Percentiles rank a stretch among this genome's conserved stretches.
phyloP scores from a whole-genome alignment of 1,139 yeast species.

The Yamadazyma diddensiae region DNA sequence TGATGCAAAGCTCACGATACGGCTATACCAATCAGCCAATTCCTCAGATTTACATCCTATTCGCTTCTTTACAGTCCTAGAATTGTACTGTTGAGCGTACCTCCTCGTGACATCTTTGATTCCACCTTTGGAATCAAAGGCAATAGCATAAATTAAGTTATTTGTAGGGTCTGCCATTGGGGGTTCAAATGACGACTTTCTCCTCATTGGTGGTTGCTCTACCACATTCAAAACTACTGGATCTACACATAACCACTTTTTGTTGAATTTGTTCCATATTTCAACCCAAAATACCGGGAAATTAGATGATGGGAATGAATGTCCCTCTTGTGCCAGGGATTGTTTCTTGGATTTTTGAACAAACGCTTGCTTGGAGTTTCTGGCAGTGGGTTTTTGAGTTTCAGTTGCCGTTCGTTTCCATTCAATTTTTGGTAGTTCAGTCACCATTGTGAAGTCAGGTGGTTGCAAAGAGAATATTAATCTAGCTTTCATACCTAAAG shows the following conservation, averaged over 20 bases:
- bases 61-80: slow-evolving; percentile 71
- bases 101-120: slow-evolving; percentile 84
- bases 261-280: slow-evolving; percentile 76
- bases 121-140: slow-evolving; percentile 63
- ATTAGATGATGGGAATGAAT: slow-evolving; percentile 24
- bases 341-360: slow-evolving; percentile 15
- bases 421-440: slow-evolving; percentile 17
- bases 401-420: slow-evolving; percentile 1
- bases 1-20: slow-evolving; percentile 30
- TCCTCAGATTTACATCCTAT: slow-evolving; percentile 54
- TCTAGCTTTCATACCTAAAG: slow-evolving; percentile 70
- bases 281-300: slow-evolving; percentile 92
- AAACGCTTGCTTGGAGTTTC: slow-evolving; percentile 19
- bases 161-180: slow-evolving; percentile 60
- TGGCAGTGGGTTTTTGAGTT: slow-evolving; percentile 1
- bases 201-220: slow-evolving; percentile 59
- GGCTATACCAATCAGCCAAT: slow-evolving; percentile 64
- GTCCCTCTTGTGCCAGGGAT: slow-evolving; percentile 1
- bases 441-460: slow-evolving; percentile 65
- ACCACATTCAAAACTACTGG: slow-evolving; percentile 65
- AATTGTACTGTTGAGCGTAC: slow-evolving; percentile 67
- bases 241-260: slow-evolving; percentile 83
- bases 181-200: slow-evolving; percentile 71
- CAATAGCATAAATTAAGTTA: slow-evolving; percentile 69
- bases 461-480: slow-evolving; percentile 84